phyloP scores from a whole-genome alignment of 306 rosid species.

The Sicyos baderoa region DNA sequence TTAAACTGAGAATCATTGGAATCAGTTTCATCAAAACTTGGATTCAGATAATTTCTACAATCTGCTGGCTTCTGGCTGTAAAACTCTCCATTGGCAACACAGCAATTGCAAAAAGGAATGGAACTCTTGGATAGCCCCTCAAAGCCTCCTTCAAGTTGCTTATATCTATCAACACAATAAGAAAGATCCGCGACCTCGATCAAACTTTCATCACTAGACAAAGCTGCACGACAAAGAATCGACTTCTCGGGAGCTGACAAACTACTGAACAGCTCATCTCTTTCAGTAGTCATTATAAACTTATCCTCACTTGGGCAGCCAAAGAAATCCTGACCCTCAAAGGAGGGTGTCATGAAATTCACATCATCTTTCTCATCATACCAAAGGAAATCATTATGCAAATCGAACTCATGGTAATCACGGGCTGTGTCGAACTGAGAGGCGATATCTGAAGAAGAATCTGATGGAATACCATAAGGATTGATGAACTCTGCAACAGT shows the following conservation, averaged over 20 bases:
- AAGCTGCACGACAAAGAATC: constrained; percentile 36
- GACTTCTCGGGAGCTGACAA: constrained; percentile 38
- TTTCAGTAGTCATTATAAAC: constrained; percentile 61
- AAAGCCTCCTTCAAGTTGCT: constrained; percentile 24
- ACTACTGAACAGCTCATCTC: constrained; percentile 30
- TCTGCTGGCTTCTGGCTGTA: constrained; percentile 35
- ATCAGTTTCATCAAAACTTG: constrained; percentile 41
- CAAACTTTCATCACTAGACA: constrained; percentile 25
- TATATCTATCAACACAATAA: constrained; percentile 24
- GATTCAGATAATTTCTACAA: constrained; percentile 25
- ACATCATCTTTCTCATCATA: constrained; percentile 64
- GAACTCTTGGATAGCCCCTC: constrained; percentile 29
- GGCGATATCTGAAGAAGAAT: constrained; percentile 58
- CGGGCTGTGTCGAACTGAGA: constrained; percentile 94
- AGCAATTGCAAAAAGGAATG: constrained; percentile 32
- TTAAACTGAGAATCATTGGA: constrained; percentile 29
- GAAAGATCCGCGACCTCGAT: constrained; percentile 24
- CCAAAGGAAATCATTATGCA: constrained; percentile 73
- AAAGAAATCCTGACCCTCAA: constrained; percentile 63
- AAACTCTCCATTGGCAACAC: constrained; percentile 34
- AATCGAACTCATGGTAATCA: constrained; percentile 68
- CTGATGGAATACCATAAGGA: constrained; percentile 76
- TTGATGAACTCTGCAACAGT: constrained; percentile 59
- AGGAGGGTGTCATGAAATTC: constrained; percentile 62
- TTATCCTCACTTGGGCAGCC: constrained; percentile 71